These are phyloP conservation scores for Boeremia exigua DNA, from an alignment of 2,329 filamentous ascomycete genomes.

Conservation along the genomic window DNA sequence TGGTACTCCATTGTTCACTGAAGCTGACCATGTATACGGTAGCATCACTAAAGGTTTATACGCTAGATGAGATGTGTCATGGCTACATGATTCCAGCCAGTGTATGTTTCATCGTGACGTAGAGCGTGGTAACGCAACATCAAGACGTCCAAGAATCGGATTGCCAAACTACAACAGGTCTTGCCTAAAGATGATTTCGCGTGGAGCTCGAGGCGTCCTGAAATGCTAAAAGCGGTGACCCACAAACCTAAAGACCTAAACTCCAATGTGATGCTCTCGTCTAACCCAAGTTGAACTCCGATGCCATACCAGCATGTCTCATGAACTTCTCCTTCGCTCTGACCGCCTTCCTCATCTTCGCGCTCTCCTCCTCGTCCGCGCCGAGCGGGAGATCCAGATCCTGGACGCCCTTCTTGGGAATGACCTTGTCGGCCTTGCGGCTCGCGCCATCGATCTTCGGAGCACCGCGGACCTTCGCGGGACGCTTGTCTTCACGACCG, in stretches of 20 bases:
- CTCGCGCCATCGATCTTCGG: conserved; percentile 46
- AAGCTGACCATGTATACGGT: no score
- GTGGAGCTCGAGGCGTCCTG: no score
- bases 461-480: conserved; percentile 52
- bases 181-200: no score
- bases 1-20: no score
- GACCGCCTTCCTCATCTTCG: conserved; percentile 67
- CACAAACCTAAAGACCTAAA: not conserved
- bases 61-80: no score
- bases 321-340: conserved; percentile 53
- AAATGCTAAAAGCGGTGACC: no score
- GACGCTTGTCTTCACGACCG: conserved; percentile 37
- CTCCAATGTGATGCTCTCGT: not conserved
- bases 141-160: no score
- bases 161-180: no score
- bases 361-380: conserved; percentile 63
- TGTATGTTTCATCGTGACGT: no score
- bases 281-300: conserved; percentile 73
- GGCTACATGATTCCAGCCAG: no score
- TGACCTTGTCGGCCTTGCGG: conserved; percentile 40
- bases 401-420: conserved; percentile 26
- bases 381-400: conserved; percentile 45
- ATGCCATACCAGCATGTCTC: conserved; percentile 61
- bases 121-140: no score
- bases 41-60: no score